Evolutionary conservation across 495 filamentous ascomycete species (phyloP).

Genomic region (Tuber melanosporum): DNA sequence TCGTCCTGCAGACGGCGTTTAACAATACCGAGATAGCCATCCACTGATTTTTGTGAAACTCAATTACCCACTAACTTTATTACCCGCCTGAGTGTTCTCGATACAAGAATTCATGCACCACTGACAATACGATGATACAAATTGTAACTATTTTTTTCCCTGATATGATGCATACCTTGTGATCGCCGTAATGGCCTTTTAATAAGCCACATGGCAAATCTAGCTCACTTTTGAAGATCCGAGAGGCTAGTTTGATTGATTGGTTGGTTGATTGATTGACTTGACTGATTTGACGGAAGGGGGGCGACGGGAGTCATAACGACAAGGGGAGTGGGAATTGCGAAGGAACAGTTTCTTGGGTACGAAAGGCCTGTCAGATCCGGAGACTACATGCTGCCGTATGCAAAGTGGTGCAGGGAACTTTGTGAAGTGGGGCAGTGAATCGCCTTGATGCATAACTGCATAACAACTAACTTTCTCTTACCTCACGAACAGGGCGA

Average conservation of each 20-base stretch:
- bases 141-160: background rate
- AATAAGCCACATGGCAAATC: constrained; percentile 6
- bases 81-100: background rate
- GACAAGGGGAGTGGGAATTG: constrained; percentile 2
- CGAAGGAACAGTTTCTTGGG: background rate
- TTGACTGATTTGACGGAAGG: background rate
- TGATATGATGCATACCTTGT: background rate
- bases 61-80: background rate
- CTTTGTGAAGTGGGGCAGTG: constrained; percentile 19
- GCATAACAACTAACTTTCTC: constrained; percentile 11
- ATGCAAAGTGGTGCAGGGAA: constrained; percentile 34
- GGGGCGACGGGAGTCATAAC: background rate
- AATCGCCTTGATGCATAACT: constrained; percentile 10
- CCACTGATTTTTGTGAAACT: background rate
- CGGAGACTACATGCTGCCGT: constrained; percentile 18
- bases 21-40: background rate
- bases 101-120: background rate
- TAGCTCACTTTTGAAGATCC: constrained; percentile 3
- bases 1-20: background rate
- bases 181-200: background rate
- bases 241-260: background rate
- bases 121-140: background rate
- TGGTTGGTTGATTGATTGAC: background rate
- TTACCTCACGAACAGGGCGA: constrained; percentile 8
- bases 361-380: constrained; percentile 32